Evolutionary conservation across 345 rosid species (phyloP).

Genomic region (Moricandia arvensis): DNA sequence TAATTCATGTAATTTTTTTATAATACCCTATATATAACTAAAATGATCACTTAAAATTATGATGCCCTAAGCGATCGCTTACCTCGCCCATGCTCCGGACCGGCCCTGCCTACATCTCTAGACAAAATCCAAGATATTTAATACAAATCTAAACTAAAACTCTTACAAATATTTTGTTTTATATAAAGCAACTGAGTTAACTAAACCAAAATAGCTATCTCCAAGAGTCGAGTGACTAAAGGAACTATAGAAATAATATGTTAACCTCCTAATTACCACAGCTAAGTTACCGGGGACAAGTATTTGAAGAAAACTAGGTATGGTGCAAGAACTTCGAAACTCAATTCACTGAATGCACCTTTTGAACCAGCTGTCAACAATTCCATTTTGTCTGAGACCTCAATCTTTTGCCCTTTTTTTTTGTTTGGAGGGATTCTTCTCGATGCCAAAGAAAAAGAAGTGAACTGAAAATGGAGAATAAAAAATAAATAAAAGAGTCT

Average conservation of each 20-base stretch:
- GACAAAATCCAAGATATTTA: conserved; percentile 8
- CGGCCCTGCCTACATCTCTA: conserved; percentile 14
- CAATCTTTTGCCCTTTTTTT: neutral
- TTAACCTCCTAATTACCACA: neutral
- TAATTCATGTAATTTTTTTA: too few species aligned
- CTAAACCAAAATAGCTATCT: neutral
- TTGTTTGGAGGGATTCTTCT: neutral
- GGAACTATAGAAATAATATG: neutral
- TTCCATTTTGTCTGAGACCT: neutral
- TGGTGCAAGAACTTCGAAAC: neutral
- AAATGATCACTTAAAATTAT: too few species aligned
- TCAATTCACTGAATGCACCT: neutral
- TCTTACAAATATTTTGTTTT: neutral
- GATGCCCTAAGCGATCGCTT: too few species aligned
- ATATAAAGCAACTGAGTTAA: neutral
- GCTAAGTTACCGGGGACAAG: neutral
- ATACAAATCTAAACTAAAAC: neutral
- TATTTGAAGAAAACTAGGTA: neutral
- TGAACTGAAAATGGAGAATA: neutral
- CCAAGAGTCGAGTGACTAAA: neutral
- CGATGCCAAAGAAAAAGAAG: neutral
- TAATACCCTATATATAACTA: too few species aligned
- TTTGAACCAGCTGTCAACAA: conserved; percentile 10
- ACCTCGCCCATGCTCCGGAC: too few species aligned
- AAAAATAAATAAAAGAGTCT: conserved; percentile 8